A percentile compares a stretch with the other conserved stretches of the same genome.
These are phyloP conservation scores for Pseudopyrenochaeta lycopersici DNA, from an alignment of 2,329 filamentous ascomycete genomes.

Conservation along the genomic window DNA sequence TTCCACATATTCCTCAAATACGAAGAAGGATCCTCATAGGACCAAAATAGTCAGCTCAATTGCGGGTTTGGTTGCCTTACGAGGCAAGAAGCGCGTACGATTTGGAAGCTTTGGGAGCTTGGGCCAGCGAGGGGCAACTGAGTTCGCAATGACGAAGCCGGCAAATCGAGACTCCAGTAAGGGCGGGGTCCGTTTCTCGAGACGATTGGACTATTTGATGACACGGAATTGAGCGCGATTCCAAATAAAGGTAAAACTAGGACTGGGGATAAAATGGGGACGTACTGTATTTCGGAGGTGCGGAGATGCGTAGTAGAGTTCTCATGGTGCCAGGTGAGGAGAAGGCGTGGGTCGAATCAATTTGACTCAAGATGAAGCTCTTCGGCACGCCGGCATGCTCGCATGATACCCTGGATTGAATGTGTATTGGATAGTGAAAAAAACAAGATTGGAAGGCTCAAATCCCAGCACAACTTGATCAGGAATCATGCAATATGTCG, in stretches of 20 bases:
- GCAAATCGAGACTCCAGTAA: neutral
- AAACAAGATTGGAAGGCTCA: no score
- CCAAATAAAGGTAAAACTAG: constrained; percentile 2
- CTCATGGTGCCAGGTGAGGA: no score
- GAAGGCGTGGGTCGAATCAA: no score
- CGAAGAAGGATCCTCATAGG: neutral
- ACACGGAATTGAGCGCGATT: neutral
- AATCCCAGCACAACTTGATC: neutral
- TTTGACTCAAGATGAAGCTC: no score
- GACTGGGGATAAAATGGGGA: neutral
- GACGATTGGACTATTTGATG: neutral
- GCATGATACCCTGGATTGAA: no score
- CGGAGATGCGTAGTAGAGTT: neutral
- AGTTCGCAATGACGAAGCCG: constrained; percentile 4
- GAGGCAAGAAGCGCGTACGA: neutral
- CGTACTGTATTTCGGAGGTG: neutral
- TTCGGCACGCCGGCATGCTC: no score
- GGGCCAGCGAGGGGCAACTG: constrained; percentile 2
- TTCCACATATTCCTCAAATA: neutral
- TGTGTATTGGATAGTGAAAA: no score
- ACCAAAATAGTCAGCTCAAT: neutral
- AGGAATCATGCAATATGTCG: neutral
- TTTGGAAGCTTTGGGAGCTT: constrained; percentile 3
- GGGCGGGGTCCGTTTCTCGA: neutral
- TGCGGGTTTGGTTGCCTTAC: neutral